Evolutionary conservation across 352 stramenopile genomes (phyloP).

Genomic region (Phytophthora pini): DNA sequence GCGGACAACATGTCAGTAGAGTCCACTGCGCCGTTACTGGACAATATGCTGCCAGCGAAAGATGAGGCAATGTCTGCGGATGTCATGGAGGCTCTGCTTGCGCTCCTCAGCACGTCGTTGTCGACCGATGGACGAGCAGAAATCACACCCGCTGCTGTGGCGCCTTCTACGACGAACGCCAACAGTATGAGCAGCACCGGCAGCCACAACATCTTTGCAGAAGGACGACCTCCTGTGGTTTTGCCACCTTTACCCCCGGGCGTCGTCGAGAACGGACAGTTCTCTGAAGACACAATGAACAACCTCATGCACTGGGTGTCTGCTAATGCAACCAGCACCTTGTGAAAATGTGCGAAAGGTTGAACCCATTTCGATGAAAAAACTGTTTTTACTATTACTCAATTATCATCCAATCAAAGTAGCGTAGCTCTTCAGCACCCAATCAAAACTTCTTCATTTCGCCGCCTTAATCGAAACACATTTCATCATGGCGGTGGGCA

Average conservation of each 20-base stretch:
- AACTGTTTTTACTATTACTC: not conserved
- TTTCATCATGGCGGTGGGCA: slow-evolving; percentile 46
- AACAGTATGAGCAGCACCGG: slow-evolving; percentile 30
- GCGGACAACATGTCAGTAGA: slow-evolving; percentile 4
- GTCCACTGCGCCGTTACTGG: not conserved
- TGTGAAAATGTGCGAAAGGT: not conserved
- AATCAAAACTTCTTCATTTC: slow-evolving; percentile 1
- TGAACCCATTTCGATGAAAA: no score
- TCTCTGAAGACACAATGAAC: slow-evolving; percentile 59
- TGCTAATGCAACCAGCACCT: slow-evolving; percentile 13
- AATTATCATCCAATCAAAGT: slow-evolving; percentile 8
- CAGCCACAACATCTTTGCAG: slow-evolving; percentile 36
- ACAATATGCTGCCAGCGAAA: slow-evolving; percentile 3
- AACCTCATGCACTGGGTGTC: slow-evolving; percentile 47
- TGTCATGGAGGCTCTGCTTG: slow-evolving; percentile 41
- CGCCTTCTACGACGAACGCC: not conserved
- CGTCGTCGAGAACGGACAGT: slow-evolving; percentile 52
- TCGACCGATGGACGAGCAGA: slow-evolving; percentile 25
- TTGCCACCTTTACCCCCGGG: slow-evolving; percentile 24
- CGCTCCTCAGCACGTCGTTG: slow-evolving; percentile 44
- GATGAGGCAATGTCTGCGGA: slow-evolving; percentile 35
- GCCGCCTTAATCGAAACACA: not conserved
- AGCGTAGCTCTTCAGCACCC: not conserved
- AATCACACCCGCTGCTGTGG: not conserved
- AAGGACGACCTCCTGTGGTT: slow-evolving; percentile 29